Evolutionary conservation across 2,329 filamentous ascomycete species (phyloP).

Genomic region (Neofusicoccum cordaticola): DNA sequence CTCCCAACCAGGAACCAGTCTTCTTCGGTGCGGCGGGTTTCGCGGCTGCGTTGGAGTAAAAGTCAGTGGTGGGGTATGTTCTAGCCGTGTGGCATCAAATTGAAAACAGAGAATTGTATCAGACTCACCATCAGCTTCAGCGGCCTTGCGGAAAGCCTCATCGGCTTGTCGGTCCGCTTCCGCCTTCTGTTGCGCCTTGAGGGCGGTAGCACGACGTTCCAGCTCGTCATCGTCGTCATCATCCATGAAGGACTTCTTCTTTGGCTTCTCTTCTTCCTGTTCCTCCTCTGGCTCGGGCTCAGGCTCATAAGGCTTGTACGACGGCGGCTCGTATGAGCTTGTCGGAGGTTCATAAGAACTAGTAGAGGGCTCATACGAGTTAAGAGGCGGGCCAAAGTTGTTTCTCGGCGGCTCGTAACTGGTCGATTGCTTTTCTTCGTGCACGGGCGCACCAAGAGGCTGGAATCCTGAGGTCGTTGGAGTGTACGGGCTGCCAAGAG

Average conservation of each 20-base stretch:
- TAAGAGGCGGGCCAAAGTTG: slow-evolving; percentile 18
- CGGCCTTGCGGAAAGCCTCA: slow-evolving; percentile 80
- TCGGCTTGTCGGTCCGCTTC: slow-evolving; percentile 70
- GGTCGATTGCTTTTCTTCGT: slow-evolving; percentile 24
- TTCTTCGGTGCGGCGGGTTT: slow-evolving; percentile 48
- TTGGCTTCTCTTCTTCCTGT: slow-evolving; percentile 51
- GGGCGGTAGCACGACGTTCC: slow-evolving; percentile 49
- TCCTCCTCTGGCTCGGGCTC: slow-evolving; percentile 53
- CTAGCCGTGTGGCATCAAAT: background rate
- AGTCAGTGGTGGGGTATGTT: background rate
- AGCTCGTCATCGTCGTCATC: slow-evolving; percentile 72
- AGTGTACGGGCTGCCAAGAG: slow-evolving; percentile 18
- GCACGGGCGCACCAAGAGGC: slow-evolving; percentile 18
- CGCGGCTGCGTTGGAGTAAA: slow-evolving; percentile 50
- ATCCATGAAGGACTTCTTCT: slow-evolving; percentile 78
- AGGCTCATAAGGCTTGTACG: slow-evolving; percentile 49
- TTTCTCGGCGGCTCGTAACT: slow-evolving; percentile 26
- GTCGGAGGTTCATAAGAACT: slow-evolving; percentile 29
- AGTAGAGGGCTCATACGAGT: slow-evolving; percentile 24
- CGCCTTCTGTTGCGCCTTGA: slow-evolving; percentile 56
- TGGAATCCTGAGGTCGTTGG: slow-evolving; percentile 18
- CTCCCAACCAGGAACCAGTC: slow-evolving; percentile 73
- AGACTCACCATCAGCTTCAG: slow-evolving; percentile 61
- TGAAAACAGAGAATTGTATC: background rate
- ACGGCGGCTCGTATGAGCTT: slow-evolving; percentile 58